Evolutionary conservation across 371 early-diverging fungal species (phyloP).

Genomic region (Nematocida sp.): DNA sequence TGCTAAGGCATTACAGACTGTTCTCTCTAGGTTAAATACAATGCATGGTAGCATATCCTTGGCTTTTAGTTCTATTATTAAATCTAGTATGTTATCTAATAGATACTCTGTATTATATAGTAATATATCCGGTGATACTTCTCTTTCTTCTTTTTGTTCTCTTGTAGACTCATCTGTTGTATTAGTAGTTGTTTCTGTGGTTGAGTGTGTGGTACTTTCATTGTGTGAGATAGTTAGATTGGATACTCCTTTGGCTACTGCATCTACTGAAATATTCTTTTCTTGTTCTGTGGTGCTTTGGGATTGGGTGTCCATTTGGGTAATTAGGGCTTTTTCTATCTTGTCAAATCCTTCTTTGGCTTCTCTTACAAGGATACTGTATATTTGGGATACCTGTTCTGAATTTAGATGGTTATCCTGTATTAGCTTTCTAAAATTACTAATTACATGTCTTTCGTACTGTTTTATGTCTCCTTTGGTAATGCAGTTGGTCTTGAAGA

Average conservation of each 20-base stretch:
- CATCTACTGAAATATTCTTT: not conserved
- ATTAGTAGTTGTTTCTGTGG: not conserved
- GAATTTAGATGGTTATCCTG: slow-evolving; percentile 49
- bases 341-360: slow-evolving; percentile 45
- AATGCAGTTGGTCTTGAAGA: slow-evolving; percentile 64
- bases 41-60: slow-evolving; percentile 66
- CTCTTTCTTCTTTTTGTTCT: not conserved
- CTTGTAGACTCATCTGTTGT: not conserved
- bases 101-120: slow-evolving; percentile 53
- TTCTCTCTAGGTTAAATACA: slow-evolving; percentile 67
- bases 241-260: not conserved
- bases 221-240: not conserved
- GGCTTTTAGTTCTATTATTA: slow-evolving; percentile 57
- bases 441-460: slow-evolving; percentile 59
- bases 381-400: slow-evolving; percentile 60
- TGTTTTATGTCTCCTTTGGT: slow-evolving; percentile 59
- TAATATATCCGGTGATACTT: slow-evolving; percentile 35
- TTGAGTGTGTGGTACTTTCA: not conserved
- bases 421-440: slow-evolving; percentile 57
- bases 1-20: slow-evolving; percentile 65
- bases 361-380: slow-evolving; percentile 59
- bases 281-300: not conserved
- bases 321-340: slow-evolving; percentile 42
- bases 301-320: not conserved
- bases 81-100: slow-evolving; percentile 55